These are phyloP conservation scores for Dalbergia cochinchinensis DNA, from an alignment of 306 rosid genomes.

Conservation along the genomic window DNA sequence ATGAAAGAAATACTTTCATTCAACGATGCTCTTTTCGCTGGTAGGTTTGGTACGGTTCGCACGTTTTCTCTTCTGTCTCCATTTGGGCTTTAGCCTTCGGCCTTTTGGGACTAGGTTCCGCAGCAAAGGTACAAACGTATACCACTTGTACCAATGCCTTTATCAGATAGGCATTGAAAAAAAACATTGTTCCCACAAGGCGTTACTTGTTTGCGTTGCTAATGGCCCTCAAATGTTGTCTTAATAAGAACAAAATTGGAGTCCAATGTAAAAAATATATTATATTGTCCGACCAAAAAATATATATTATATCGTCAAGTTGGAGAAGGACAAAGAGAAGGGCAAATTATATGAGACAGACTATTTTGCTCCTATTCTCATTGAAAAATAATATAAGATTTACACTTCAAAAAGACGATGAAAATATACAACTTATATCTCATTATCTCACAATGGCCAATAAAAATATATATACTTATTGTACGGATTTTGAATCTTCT, in stretches of 20 bases:
- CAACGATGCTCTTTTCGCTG: constrained; percentile 20
- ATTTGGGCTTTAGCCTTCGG: background rate
- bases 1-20: background rate
- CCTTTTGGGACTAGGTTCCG: background rate
- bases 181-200: too few relatives aligned
- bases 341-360: constrained; percentile 25
- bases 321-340: constrained; percentile 37
- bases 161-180: too few relatives aligned
- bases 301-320: background rate
- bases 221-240: background rate
- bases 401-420: too few relatives aligned
- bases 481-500: background rate
- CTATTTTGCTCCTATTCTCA: constrained; percentile 25
- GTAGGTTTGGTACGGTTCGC: constrained; percentile 43
- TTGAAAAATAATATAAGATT: background rate
- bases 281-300: too few relatives aligned
- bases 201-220: too few relatives aligned
- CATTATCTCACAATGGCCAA: background rate
- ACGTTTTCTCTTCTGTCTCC: background rate
- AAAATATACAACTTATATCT: background rate
- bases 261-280: background rate
- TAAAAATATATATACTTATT: background rate
- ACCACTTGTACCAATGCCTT: constrained; percentile 1
- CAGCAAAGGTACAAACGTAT: constrained; percentile 24
- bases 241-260: constrained; percentile 1